phyloP scores from a whole-genome alignment of 352 stramenopile genomes.

The Chrysophaeum taylorii region DNA sequence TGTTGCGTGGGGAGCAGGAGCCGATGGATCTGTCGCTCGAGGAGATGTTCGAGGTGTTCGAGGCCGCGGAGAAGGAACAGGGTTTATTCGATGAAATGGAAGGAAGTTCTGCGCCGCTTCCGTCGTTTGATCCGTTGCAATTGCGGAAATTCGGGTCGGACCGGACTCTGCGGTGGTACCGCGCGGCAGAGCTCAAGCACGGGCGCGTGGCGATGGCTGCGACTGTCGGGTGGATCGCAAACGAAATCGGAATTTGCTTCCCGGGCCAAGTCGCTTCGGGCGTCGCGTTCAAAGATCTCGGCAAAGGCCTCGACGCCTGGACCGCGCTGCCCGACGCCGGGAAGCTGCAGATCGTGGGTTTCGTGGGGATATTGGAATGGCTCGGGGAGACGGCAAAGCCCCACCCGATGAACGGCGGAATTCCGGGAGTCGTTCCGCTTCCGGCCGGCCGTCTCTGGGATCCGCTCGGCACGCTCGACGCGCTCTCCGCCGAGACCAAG shows the following conservation, averaged over 20 bases:
- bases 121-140: too few relatives aligned
- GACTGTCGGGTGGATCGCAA: slow-evolving; percentile 19
- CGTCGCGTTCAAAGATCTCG: slow-evolving; percentile 37
- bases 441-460: slow-evolving; percentile 12
- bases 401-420: slow-evolving; percentile 8
- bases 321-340: slow-evolving; percentile 45
- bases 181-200: slow-evolving; percentile 55
- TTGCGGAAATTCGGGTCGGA: background rate
- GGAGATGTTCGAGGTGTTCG: too few relatives aligned
- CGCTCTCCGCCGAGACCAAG: background rate
- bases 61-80: too few relatives aligned
- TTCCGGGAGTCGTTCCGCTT: slow-evolving; percentile 11
- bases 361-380: slow-evolving; percentile 46
- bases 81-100: too few relatives aligned
- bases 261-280: slow-evolving; percentile 44
- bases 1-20: too few relatives aligned
- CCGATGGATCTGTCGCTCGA: too few relatives aligned
- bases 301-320: slow-evolving; percentile 45
- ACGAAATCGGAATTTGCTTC: slow-evolving; percentile 33
- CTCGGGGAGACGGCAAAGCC: slow-evolving; percentile 16
- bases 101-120: too few relatives aligned
- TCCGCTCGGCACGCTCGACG: background rate
- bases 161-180: slow-evolving; percentile 42
- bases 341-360: slow-evolving; percentile 51
- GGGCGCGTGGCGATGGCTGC: slow-evolving; percentile 53